Conservation (phyloP, 768 basidiomycete species). For the Kwoniella dejecticola region DNA sequence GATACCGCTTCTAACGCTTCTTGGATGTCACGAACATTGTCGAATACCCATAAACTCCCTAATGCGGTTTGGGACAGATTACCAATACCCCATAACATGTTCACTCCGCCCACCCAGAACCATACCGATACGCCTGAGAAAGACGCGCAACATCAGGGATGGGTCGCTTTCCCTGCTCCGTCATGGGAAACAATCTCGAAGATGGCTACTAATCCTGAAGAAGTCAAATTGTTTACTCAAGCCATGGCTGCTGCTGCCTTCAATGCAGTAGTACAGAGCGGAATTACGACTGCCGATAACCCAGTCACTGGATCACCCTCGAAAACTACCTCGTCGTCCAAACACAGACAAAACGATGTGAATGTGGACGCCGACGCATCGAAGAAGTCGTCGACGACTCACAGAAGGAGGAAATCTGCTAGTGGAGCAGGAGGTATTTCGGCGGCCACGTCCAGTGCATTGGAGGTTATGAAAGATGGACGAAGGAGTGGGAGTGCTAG, state of each 20-base stretch:
- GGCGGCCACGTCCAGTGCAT: background rate
- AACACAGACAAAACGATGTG: background rate
- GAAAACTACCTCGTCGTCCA: background rate
- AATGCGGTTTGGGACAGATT: conserved; percentile 39
- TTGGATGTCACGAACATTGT: conserved; percentile 46
- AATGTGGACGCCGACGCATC: conserved; percentile 7
- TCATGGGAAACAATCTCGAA: conserved; percentile 47
- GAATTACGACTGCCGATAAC: conserved; percentile 22
- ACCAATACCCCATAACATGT: conserved; percentile 29
- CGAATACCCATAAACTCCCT: conserved; percentile 35
- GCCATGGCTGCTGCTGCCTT: conserved; percentile 38
- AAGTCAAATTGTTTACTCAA: conserved; percentile 44
- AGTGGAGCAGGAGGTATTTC: conserved; percentile 1
- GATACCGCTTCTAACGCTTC: conserved; percentile 8
- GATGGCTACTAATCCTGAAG: conserved; percentile 39
- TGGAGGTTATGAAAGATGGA: conserved; percentile 6
- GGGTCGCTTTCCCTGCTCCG: conserved; percentile 42
- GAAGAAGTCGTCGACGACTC: background rate
- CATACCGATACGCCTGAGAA: background rate
- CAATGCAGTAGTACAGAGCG: conserved; percentile 41
- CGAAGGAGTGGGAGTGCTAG: conserved; percentile 17
- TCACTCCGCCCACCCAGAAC: conserved; percentile 1
- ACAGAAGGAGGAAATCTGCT: conserved; percentile 20
- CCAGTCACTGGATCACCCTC: background rate
- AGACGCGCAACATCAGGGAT: conserved; percentile 21